phyloP scores from a whole-genome alignment of 768 basidiomycete genomes.

The Collybia sp. region DNA sequence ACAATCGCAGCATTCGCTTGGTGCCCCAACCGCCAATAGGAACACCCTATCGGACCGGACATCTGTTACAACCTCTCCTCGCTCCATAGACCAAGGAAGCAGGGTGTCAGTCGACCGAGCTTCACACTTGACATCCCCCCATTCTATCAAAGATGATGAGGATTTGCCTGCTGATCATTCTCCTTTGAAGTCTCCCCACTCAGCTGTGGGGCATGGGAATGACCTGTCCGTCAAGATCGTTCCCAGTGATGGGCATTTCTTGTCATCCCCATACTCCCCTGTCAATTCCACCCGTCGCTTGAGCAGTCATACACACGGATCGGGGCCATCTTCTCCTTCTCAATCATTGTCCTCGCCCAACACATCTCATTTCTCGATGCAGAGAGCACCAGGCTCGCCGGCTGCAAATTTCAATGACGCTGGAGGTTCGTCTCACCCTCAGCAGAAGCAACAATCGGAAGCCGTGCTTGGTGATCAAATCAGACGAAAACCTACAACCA shows the following conservation, averaged over 20 bases:
- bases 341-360: slow-evolving; percentile 9
- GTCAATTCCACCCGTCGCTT: too few species aligned
- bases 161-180: slow-evolving; percentile 2
- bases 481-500: slow-evolving; percentile 40
- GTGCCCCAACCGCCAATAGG: background rate
- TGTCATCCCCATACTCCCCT: too few species aligned
- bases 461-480: slow-evolving; percentile 11
- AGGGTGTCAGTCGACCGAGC: slow-evolving; percentile 6
- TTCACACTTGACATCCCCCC: slow-evolving; percentile 29
- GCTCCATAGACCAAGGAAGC: slow-evolving; percentile 11
- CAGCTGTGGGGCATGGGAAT: slow-evolving; percentile 10
- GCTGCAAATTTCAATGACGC: slow-evolving; percentile 43
- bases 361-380: slow-evolving; percentile 12
- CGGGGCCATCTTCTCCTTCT: too few species aligned
- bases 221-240: too few species aligned
- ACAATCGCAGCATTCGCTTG: background rate
- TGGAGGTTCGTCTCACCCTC: slow-evolving; percentile 68
- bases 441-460: slow-evolving; percentile 25
- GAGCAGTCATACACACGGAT: too few species aligned
- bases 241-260: too few species aligned
- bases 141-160: slow-evolving; percentile 12
- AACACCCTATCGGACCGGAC: slow-evolving; percentile 2
- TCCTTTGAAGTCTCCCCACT: slow-evolving; percentile 33
- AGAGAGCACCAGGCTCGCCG: slow-evolving; percentile 10
- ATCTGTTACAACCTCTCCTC: slow-evolving; percentile 30